Percentiles rank a stretch among this genome's conserved stretches.
These are phyloP conservation scores for Alternaria conjuncta DNA, from an alignment of 2,329 filamentous ascomycete genomes.

Conservation along the genomic window DNA sequence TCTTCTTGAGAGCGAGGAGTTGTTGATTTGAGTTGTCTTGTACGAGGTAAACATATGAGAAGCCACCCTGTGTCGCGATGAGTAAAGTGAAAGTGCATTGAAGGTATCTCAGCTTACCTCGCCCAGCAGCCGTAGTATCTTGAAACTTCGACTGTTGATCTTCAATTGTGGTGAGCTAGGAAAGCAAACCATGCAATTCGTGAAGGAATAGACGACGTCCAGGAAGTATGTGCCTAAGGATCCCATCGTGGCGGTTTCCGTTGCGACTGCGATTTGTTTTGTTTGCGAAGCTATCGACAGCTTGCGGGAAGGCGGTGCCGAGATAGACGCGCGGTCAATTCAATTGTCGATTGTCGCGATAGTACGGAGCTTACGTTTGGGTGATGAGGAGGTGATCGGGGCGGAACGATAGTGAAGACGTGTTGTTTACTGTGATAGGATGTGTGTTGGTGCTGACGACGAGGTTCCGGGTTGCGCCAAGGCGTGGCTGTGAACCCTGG, in stretches of 20 bases:
- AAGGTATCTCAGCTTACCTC: slow-evolving; percentile 66
- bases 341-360: background rate
- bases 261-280: slow-evolving; percentile 4
- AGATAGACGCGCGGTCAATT: slow-evolving; percentile 16
- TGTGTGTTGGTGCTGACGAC: slow-evolving; percentile 31
- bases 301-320: slow-evolving; percentile 20
- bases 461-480: slow-evolving; percentile 28
- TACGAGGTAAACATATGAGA: slow-evolving; percentile 98
- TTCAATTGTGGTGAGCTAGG: slow-evolving; percentile 91
- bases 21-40: slow-evolving; percentile 85
- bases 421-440: slow-evolving; percentile 23
- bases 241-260: slow-evolving; percentile 32
- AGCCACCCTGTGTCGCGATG: slow-evolving; percentile 72
- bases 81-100: background rate
- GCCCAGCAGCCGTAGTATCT: slow-evolving; percentile 90
- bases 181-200: slow-evolving; percentile 96
- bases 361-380: background rate
- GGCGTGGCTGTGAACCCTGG: slow-evolving; percentile 22
- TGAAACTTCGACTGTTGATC: slow-evolving; percentile 94
- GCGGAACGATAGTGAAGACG: slow-evolving; percentile 3
- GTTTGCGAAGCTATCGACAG: slow-evolving; percentile 25
- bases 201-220: slow-evolving; percentile 88
- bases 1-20: slow-evolving; percentile 96
- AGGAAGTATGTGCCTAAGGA: slow-evolving; percentile 68
- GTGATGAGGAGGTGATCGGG: background rate